A percentile compares a stretch with the other conserved stretches of the same genome.
phyloP scores from a whole-genome alignment of 345 rosid species.

The Theobroma cacao region DNA sequence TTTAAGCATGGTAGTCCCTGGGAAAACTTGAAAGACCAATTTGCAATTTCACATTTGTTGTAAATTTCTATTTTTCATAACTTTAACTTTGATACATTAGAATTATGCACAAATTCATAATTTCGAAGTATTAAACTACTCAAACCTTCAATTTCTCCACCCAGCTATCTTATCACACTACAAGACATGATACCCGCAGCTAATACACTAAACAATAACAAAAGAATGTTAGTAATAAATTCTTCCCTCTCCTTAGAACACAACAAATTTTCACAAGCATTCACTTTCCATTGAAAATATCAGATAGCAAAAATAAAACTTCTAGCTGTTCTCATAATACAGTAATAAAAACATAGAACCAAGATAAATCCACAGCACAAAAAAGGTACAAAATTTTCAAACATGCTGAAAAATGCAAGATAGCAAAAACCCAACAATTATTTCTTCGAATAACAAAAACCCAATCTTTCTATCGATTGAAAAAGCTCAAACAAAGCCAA shows the following conservation, averaged over 20 bases:
- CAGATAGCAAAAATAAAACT: neutral
- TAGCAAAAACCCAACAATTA: neutral
- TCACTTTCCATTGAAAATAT: neutral
- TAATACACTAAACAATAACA: neutral
- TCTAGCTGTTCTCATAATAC: neutral
- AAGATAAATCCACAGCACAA: neutral
- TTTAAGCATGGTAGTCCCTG: neutral
- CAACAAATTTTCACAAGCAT: neutral
- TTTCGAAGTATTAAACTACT: neutral
- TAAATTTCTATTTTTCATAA: neutral
- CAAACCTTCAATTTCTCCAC: neutral
- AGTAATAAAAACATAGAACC: neutral
- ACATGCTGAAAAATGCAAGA: neutral
- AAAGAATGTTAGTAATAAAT: neutral
- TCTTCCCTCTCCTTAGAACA: neutral
- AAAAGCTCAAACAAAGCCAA: neutral
- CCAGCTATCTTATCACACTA: neutral
- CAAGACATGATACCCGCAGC: neutral
- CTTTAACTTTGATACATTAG: neutral
- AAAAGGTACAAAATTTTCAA: neutral
- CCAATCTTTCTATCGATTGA: neutral
- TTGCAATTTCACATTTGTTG: neutral
- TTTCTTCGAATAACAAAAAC: neutral
- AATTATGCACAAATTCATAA: neutral
- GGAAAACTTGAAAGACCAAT: neutral